Evolutionary conservation across 1,139 yeast species (phyloP).

Genomic region (Candida neerlandica): DNA sequence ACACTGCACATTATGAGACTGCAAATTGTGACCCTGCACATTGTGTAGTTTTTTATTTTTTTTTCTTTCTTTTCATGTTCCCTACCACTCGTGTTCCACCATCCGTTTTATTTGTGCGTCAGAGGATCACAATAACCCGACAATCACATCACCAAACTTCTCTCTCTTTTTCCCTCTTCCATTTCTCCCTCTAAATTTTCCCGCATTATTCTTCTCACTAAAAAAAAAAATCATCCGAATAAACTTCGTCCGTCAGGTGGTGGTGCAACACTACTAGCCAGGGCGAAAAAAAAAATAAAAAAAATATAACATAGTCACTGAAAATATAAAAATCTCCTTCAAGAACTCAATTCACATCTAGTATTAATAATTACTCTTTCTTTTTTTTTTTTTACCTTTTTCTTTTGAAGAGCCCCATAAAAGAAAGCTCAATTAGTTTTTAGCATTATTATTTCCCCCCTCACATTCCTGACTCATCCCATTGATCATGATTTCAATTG

Average conservation of each 20-base stretch:
- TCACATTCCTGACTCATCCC: background rate
- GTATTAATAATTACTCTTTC: background rate
- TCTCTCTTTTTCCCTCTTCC: background rate
- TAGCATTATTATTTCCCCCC: too few species aligned
- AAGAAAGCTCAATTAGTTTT: too few species aligned
- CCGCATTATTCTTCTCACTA: too few species aligned
- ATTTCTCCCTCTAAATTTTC: too few species aligned
- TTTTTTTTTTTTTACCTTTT: too few species aligned
- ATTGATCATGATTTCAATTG: constrained; percentile 29
- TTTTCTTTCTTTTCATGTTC: too few species aligned
- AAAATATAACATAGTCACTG: background rate
- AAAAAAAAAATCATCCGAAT: background rate
- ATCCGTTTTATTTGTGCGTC: background rate
- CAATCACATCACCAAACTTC: background rate
- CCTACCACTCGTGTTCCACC: background rate
- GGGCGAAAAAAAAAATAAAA: background rate
- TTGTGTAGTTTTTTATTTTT: too few species aligned
- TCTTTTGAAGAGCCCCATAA: too few species aligned
- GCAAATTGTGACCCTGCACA: too few species aligned
- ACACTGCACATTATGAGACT: too few species aligned
- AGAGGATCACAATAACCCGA: background rate
- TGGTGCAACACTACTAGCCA: too few species aligned
- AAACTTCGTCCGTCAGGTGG: too few species aligned
- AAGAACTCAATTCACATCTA: background rate
- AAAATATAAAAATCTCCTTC: background rate